Conservation (phyloP, 1,284 basidiomycete species). For the Cutaneotrichosporon spelunceum region DNA sequence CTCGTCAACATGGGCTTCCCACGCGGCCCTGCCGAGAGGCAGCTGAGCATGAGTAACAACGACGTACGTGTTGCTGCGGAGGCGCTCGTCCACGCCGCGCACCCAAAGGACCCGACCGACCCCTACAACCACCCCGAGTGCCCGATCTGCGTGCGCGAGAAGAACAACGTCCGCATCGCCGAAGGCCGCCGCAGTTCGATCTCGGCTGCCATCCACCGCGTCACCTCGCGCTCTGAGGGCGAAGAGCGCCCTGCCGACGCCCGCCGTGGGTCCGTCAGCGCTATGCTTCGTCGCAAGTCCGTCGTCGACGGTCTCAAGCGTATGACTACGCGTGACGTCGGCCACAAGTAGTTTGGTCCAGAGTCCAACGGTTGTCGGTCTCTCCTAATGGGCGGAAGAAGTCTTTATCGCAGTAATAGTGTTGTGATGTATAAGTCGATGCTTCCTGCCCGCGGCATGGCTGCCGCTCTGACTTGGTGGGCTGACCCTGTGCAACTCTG, state of each 20-base stretch:
- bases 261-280: conserved; percentile 20
- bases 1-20: conserved; percentile 24
- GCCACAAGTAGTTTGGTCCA: background rate
- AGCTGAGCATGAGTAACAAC: conserved; percentile 13
- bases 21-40: conserved; percentile 12
- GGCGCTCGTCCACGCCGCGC: conserved; percentile 22
- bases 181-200: conserved; percentile 15
- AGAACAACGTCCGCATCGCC: conserved; percentile 16
- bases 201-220: conserved; percentile 16
- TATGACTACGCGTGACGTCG: conserved; percentile 19
- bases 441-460: background rate
- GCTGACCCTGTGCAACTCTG: background rate
- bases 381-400: background rate
- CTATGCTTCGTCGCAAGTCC: conserved; percentile 21
- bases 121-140: conserved; percentile 40
- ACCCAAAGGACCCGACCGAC: conserved; percentile 35
- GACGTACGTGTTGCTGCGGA: conserved; percentile 18
- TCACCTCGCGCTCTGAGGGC: conserved; percentile 9
- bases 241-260: background rate
- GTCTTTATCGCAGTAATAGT: background rate
- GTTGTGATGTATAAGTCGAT: background rate
- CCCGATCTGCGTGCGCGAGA: conserved; percentile 24
- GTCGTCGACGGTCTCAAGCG: conserved; percentile 15
- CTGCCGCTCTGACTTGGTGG: background rate
- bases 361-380: background rate